Percentiles rank a stretch among this genome's conserved stretches.
Conservation (phyloP, 331 rosid species). For the Quercus tomentella region DNA sequence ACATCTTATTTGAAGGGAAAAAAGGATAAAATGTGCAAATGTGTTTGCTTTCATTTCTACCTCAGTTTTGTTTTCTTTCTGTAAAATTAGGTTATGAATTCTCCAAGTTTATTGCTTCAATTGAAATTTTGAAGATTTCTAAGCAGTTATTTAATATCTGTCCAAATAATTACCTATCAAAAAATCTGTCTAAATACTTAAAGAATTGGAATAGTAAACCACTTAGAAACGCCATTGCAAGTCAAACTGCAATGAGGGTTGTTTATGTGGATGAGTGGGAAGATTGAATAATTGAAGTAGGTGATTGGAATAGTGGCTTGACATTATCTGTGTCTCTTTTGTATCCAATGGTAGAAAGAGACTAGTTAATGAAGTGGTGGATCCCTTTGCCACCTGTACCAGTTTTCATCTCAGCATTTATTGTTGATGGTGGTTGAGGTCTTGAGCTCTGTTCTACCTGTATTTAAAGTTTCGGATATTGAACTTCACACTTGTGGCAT, state of each 20-base stretch:
- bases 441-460: background rate
- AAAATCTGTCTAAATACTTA: background rate
- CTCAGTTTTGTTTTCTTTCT: background rate
- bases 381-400: background rate
- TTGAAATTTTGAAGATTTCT: background rate
- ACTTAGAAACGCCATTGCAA: background rate
- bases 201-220: background rate
- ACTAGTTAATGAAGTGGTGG: background rate
- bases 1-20: background rate
- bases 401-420: background rate
- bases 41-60: background rate
- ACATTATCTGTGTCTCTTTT: background rate
- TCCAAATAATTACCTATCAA: background rate
- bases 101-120: background rate
- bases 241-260: background rate
- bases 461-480: background rate
- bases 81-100: background rate
- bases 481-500: too few species aligned
- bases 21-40: background rate
- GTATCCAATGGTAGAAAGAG: background rate
- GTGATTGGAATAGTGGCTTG: background rate
- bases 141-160: background rate
- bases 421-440: background rate
- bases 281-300: background rate
- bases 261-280: background rate